These are phyloP conservation scores for Coprinellus micaceus DNA, from an alignment of 768 basidiomycete species.

Conservation along the genomic window DNA sequence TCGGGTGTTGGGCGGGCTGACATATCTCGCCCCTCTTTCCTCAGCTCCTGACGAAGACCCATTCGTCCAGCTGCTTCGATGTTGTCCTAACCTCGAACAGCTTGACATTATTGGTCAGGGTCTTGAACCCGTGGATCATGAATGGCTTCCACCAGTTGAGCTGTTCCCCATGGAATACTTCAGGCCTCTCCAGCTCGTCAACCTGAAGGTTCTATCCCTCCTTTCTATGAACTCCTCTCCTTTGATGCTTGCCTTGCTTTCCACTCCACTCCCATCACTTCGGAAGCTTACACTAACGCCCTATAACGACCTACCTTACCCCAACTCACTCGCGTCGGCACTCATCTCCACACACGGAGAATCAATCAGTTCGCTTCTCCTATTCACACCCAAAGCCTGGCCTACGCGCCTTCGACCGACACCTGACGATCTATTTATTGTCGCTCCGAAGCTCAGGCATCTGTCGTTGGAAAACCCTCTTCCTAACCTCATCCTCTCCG, in stretches of 20 bases:
- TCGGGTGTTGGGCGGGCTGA: slow-evolving; percentile 51
- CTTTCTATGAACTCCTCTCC: slow-evolving; percentile 67
- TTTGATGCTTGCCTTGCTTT: slow-evolving; percentile 55
- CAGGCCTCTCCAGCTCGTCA: slow-evolving; percentile 49
- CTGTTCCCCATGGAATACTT: slow-evolving; percentile 30
- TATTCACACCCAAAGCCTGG: slow-evolving; percentile 70
- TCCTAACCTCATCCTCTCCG: slow-evolving; percentile 41
- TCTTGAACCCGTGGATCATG: slow-evolving; percentile 46
- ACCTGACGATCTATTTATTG: slow-evolving; percentile 43
- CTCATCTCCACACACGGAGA: slow-evolving; percentile 61
- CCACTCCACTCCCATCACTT: slow-evolving; percentile 59
- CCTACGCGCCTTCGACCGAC: slow-evolving; percentile 57
- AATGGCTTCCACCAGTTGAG: slow-evolving; percentile 18
- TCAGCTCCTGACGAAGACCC: slow-evolving; percentile 46
- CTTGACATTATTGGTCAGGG: slow-evolving; percentile 63
- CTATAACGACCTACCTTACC: slow-evolving; percentile 63
- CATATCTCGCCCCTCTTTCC: slow-evolving; percentile 39
- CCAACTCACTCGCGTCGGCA: slow-evolving; percentile 50
- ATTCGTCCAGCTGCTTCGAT: slow-evolving; percentile 53
- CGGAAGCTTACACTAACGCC: slow-evolving; percentile 67
- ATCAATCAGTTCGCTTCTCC: slow-evolving; percentile 54
- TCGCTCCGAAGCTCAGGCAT: slow-evolving; percentile 56
- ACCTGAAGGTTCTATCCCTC: slow-evolving; percentile 56
- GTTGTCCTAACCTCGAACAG: slow-evolving; percentile 55
- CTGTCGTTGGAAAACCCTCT: slow-evolving; percentile 71